phyloP scores from a whole-genome alignment of 2,329 filamentous ascomycete species.

The Aspergillus arachidicola region DNA sequence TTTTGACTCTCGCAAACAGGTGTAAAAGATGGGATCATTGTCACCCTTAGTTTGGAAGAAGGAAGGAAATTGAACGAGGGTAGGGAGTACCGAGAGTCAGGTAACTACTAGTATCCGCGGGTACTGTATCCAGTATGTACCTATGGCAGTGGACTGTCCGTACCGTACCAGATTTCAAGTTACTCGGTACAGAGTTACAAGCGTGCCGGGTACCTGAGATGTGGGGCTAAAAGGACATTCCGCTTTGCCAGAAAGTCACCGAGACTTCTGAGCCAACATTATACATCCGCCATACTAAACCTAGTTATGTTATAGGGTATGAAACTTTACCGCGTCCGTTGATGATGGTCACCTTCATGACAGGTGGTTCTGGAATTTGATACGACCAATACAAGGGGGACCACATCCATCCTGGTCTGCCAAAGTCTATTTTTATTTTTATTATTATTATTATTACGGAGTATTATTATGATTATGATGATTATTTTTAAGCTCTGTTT shows the following conservation, averaged over 20 bases:
- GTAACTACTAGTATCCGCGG: not conserved
- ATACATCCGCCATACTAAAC: conserved; percentile 7
- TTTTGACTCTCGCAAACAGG: too few relatives aligned
- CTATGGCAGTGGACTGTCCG: too few relatives aligned
- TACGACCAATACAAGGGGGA: not conserved
- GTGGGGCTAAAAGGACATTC: conserved; percentile 18
- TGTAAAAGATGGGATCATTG: too few relatives aligned
- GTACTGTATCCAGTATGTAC: too few relatives aligned
- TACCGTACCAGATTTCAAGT: not conserved
- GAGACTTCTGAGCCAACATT: conserved; percentile 15
- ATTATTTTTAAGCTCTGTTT: too few relatives aligned
- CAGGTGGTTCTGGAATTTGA: not conserved
- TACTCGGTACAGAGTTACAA: conserved; percentile 9
- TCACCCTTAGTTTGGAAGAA: too few relatives aligned
- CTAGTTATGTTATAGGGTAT: not conserved
- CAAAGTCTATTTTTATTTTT: not conserved
- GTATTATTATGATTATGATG: too few relatives aligned
- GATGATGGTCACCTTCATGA: not conserved
- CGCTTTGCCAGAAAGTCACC: conserved; percentile 18
- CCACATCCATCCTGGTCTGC: not conserved
- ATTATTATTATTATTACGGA: too few relatives aligned
- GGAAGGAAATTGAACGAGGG: not conserved
- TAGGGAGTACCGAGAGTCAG: not conserved
- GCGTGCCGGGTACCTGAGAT: conserved; percentile 23
- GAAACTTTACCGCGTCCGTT: not conserved